These are phyloP conservation scores for Sphaerobolus stellatus DNA, from an alignment of 1,284 basidiomycete genomes.

Conservation along the genomic window DNA sequence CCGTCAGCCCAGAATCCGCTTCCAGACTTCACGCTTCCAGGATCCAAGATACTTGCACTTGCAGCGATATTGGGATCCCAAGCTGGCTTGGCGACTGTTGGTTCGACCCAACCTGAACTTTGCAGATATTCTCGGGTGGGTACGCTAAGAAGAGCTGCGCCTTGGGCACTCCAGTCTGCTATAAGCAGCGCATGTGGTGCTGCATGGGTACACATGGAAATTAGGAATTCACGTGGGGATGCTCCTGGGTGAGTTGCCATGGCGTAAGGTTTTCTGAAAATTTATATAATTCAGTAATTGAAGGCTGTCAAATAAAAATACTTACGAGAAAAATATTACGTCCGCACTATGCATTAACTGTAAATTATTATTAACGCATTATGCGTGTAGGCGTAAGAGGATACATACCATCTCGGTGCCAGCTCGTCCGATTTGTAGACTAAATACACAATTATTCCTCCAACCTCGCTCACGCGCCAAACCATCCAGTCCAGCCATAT, in stretches of 20 bases:
- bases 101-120: slow-evolving; percentile 67
- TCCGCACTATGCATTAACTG: slow-evolving; percentile 78
- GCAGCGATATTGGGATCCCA: background rate
- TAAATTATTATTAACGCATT: background rate
- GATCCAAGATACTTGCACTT: background rate
- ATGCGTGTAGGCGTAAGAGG: slow-evolving; percentile 1
- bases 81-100: slow-evolving; percentile 7
- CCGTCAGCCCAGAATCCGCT: slow-evolving; percentile 14
- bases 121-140: slow-evolving; percentile 83
- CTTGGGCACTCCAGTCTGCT: slow-evolving; percentile 61
- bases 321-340: slow-evolving; percentile 60
- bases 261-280: slow-evolving; percentile 59
- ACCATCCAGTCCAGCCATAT: slow-evolving; percentile 73
- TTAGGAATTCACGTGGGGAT: slow-evolving; percentile 69
- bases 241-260: slow-evolving; percentile 50
- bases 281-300: background rate
- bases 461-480: slow-evolving; percentile 77
- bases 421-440: slow-evolving; percentile 71
- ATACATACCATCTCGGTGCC: slow-evolving; percentile 72
- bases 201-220: slow-evolving; percentile 64
- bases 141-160: slow-evolving; percentile 71
- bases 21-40: slow-evolving; percentile 5
- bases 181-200: slow-evolving; percentile 74
- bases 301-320: background rate
- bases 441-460: slow-evolving; percentile 76